Evolutionary conservation across 148 eudicot genomes (phyloP).

Genomic region (Diospyros kaki): DNA sequence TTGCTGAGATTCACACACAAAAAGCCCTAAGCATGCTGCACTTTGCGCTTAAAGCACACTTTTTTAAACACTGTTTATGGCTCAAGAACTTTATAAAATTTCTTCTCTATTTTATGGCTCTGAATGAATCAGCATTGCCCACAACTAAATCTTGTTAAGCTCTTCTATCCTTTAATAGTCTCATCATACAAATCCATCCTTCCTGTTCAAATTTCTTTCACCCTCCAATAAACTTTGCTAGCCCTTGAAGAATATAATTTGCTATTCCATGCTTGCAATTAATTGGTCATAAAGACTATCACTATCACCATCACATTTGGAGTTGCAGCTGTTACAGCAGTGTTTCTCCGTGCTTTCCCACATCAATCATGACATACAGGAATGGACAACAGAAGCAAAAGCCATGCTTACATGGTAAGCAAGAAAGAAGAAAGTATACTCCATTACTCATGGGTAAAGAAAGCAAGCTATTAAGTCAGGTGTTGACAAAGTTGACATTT

Average conservation of each 20-base stretch:
- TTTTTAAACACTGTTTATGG: no score
- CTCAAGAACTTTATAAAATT: neutral
- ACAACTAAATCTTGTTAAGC: neutral
- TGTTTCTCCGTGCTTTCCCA: neutral
- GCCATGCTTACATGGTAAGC: neutral
- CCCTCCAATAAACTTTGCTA: no score
- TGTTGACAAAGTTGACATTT: conserved; percentile 10
- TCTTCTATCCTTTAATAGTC: neutral
- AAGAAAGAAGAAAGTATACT: neutral
- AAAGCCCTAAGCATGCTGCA: no score
- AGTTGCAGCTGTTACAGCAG: no score
- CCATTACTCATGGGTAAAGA: neutral
- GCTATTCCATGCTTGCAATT: no score
- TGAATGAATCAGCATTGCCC: neutral
- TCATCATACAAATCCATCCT: neutral
- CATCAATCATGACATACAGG: neutral
- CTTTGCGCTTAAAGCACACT: no score
- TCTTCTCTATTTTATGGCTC: neutral
- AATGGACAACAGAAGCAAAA: neutral
- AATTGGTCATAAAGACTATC: no score
- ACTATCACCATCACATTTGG: no score
- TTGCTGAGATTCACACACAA: no score
- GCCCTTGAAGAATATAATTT: no score
- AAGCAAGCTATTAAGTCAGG: neutral
- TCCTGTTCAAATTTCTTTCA: neutral